These are phyloP conservation scores for Fagopyrum homotropicum DNA, from an alignment of 148 eudicot species.

Conservation along the genomic window DNA sequence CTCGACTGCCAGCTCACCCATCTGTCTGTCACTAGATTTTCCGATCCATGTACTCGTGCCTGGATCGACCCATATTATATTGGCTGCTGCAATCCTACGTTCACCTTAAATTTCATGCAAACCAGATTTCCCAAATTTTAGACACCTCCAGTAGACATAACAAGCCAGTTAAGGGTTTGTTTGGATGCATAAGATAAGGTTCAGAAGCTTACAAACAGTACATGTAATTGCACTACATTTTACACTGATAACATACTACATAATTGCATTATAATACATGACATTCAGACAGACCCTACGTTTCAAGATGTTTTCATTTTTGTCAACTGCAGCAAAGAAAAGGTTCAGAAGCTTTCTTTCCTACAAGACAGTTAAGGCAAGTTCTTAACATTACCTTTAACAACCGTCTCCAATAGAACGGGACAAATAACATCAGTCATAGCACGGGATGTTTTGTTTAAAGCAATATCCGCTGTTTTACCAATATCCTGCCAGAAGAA, in stretches of 20 bases:
- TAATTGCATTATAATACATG: no score
- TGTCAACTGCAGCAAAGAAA: no score
- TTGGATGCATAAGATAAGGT: no score
- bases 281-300: no score
- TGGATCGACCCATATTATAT: conserved; percentile 68
- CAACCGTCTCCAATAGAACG: conserved; percentile 55
- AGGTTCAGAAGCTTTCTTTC: background rate
- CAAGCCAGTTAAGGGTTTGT: no score
- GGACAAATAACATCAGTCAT: conserved; percentile 72
- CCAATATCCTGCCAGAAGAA: conserved; percentile 55
- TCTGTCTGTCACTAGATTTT: conserved; percentile 34
- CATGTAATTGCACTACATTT: no score
- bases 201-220: no score
- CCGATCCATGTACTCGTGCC: conserved; percentile 62
- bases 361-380: background rate
- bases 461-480: conserved; percentile 16
- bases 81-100: conserved; percentile 61
- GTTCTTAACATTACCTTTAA: conserved; percentile 49
- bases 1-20: conserved; percentile 80
- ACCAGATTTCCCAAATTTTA: background rate
- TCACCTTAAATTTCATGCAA: conserved; percentile 47
- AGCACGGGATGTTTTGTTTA: conserved; percentile 53
- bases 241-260: no score
- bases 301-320: no score
- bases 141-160: no score